These are phyloP conservation scores for Melocanna baccifera DNA, from an alignment of 176 grass and related monocot genomes.

Conservation along the genomic window DNA sequence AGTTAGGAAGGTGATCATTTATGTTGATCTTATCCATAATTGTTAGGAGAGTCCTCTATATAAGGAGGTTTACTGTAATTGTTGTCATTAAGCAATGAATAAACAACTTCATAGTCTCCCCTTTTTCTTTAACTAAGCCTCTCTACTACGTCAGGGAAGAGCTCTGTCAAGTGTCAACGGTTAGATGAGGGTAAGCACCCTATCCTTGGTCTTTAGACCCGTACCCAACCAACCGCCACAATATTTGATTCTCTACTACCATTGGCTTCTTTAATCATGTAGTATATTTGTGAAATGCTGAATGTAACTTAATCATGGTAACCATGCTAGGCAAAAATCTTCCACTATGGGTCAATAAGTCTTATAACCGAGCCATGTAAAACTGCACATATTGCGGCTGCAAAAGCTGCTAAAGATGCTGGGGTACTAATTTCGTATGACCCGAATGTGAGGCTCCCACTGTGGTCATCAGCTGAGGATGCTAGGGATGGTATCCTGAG, in stretches of 20 bases:
- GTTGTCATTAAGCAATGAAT: no score
- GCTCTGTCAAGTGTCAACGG: rapidly evolving
- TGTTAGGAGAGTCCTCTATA: no score
- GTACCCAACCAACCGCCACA: no score
- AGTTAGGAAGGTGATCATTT: no score
- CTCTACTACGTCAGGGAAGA: no score
- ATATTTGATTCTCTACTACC: background rate
- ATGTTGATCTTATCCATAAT: no score
- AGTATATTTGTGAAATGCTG: constrained; percentile 9
- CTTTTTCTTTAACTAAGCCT: no score
- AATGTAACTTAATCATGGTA: constrained; percentile 32
- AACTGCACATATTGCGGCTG: constrained; percentile 82
- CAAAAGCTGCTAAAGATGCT: constrained; percentile 83
- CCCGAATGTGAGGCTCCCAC: constrained; percentile 87
- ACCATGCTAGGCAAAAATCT: constrained; percentile 75
- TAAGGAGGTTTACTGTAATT: no score
- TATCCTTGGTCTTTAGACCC: no score
- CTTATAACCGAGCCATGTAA: constrained; percentile 97
- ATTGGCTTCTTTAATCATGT: constrained; percentile 13
- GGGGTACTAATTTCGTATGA: constrained; percentile 94
- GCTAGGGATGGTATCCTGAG: constrained; percentile 92
- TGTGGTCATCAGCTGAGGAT: constrained; percentile 83
- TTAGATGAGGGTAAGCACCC: no score
- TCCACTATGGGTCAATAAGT: constrained; percentile 96
- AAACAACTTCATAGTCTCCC: no score